Conservation (phyloP, 495 filamentous ascomycete genomes). For the Annulohypoxylon stygium region DNA sequence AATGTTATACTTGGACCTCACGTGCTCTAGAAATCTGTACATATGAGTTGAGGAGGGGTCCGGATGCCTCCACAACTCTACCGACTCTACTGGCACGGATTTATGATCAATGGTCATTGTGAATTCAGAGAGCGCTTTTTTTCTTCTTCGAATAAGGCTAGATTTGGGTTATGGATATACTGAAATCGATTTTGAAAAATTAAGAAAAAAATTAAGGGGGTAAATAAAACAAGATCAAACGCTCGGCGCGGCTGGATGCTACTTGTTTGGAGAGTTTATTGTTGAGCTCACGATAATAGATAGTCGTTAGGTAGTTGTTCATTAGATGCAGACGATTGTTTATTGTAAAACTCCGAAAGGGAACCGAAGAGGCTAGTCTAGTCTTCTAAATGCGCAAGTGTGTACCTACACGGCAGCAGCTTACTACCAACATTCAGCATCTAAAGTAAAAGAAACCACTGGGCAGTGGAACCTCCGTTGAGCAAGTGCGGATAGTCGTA, state of each 20-base stretch:
- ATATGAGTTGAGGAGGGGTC: constrained; percentile 75
- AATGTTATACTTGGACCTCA: constrained; percentile 76
- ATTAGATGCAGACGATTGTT: no score
- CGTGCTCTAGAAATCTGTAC: constrained; percentile 74
- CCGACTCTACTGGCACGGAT: constrained; percentile 55
- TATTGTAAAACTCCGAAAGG: constrained; percentile 1
- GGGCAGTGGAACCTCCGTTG: no score
- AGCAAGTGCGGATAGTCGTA: not conserved
- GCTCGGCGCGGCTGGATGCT: not conserved
- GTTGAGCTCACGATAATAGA: constrained; percentile 18
- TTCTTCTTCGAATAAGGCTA: not conserved
- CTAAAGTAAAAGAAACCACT: not conserved
- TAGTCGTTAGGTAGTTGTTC: not conserved
- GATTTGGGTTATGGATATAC: not conserved
- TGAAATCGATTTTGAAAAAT: not conserved
- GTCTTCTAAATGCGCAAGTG: not conserved
- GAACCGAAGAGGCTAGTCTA: not conserved
- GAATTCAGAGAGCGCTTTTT: not conserved
- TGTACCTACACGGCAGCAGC: not conserved
- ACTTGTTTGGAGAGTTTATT: constrained; percentile 6
- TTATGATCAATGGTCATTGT: constrained; percentile 49
- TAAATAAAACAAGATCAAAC: not conserved
- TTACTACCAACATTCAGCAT: not conserved
- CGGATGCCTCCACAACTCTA: constrained; percentile 79
- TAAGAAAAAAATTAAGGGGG: no score